A percentile compares a stretch with the other conserved stretches of the same genome.
phyloP scores from a whole-genome alignment of 768 basidiomycete species.

The Pleurotus salmoneostramineus region DNA sequence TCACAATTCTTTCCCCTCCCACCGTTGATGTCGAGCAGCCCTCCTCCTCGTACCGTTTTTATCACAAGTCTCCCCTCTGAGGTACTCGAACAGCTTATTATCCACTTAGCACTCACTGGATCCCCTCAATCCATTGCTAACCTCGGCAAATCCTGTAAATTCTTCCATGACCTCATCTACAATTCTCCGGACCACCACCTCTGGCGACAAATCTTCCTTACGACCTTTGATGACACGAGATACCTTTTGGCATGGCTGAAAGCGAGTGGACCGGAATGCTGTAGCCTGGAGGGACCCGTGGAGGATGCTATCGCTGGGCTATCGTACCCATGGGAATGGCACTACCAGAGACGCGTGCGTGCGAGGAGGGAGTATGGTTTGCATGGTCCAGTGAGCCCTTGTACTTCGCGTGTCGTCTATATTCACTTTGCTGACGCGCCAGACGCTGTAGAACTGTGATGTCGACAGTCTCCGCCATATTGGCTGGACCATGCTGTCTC shows the following conservation, averaged over 20 bases:
- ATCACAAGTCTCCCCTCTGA: too few species aligned
- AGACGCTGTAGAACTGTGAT: background rate
- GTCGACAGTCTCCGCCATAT: background rate
- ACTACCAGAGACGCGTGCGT: background rate
- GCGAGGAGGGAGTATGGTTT: background rate
- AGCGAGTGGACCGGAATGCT: slow-evolving; percentile 2
- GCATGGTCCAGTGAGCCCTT: background rate
- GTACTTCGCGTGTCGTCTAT: background rate
- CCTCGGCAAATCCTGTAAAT: slow-evolving; percentile 30
- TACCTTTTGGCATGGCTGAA: slow-evolving; percentile 10
- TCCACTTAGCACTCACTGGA: slow-evolving; percentile 2
- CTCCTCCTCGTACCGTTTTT: too few species aligned
- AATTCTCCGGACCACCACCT: slow-evolving; percentile 28
- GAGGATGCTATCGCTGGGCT: slow-evolving; percentile 13
- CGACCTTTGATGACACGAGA: slow-evolving; percentile 48
- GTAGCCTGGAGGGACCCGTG: background rate
- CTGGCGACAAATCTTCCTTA: slow-evolving; percentile 47
- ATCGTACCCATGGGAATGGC: background rate
- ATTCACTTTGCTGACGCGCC: background rate
- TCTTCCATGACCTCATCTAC: slow-evolving; percentile 32
- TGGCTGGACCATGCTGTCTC: background rate
- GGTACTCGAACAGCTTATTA: too few species aligned
- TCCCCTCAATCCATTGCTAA: slow-evolving; percentile 28
- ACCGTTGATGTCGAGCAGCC: too few species aligned
- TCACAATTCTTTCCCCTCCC: too few species aligned